These are phyloP conservation scores for Picochlorum sp. DNA, from an alignment of 139 green algal genomes.

Conservation along the genomic window DNA sequence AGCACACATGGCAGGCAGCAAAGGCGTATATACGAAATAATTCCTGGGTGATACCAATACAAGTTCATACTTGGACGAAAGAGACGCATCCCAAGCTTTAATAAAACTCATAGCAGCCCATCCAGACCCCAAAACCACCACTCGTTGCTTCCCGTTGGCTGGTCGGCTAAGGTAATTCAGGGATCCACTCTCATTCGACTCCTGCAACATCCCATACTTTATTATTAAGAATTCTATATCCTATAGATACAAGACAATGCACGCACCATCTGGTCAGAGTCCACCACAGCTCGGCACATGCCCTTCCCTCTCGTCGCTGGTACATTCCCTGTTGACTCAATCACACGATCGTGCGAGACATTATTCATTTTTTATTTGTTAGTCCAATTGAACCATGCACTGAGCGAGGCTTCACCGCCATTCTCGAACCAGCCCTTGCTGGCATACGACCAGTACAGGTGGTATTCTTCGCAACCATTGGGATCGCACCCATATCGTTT, in stretches of 20 bases:
- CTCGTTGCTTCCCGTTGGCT: conserved; percentile 31
- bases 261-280: too few relatives aligned
- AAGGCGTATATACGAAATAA: conserved; percentile 96
- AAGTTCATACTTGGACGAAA: conserved; percentile 30
- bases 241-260: background rate
- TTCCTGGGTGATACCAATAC: conserved; percentile 61
- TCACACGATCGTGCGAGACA: too few relatives aligned
- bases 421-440: too few relatives aligned
- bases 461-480: too few relatives aligned
- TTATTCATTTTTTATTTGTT: too few relatives aligned
- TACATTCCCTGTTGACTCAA: too few relatives aligned
- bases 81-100: conserved; percentile 43
- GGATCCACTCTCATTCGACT: background rate
- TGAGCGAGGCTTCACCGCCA: too few relatives aligned
- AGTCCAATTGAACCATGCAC: too few relatives aligned
- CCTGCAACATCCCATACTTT: background rate
- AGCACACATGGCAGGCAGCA: conserved; percentile 80
- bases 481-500: too few relatives aligned
- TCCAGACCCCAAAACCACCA: conserved; percentile 82
- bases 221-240: background rate
- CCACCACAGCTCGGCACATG: too few relatives aligned
- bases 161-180: background rate
- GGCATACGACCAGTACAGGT: too few relatives aligned
- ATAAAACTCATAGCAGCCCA: conserved; percentile 82
- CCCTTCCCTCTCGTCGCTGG: too few relatives aligned